Conservation (phyloP, 441 rosid genomes). For the Eruca vesicaria region DNA sequence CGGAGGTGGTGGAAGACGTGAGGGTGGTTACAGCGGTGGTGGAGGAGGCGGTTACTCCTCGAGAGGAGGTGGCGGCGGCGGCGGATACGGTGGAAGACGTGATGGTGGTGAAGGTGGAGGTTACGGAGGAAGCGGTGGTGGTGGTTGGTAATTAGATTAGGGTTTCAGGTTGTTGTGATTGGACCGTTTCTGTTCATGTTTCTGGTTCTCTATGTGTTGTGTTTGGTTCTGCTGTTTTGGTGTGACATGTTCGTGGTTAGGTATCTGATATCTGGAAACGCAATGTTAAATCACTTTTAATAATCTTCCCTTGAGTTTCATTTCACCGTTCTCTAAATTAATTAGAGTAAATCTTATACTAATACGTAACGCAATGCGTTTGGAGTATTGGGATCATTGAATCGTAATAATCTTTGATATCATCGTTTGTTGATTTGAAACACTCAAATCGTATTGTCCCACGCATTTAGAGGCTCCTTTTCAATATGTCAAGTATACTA, state of each 20-base stretch:
- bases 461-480: too few relatives aligned
- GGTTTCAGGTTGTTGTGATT: neutral
- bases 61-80: conserved; percentile 35
- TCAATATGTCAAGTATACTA: too few relatives aligned
- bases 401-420: too few relatives aligned
- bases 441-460: too few relatives aligned
- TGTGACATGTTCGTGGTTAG: conserved; percentile 30
- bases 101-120: conserved; percentile 39
- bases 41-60: conserved; percentile 32
- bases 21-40: conserved; percentile 34
- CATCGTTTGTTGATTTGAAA: too few relatives aligned
- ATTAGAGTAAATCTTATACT: neutral
- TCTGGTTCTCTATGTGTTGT: neutral
- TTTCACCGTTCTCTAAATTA: neutral
- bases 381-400: neutral
- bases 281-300: conserved; percentile 15
- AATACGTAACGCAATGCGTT: neutral
- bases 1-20: conserved; percentile 39
- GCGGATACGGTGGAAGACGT: conserved; percentile 31
- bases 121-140: conserved; percentile 28
- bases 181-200: neutral
- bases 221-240: conserved; percentile 11
- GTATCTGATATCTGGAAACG: conserved; percentile 32
- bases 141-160: conserved; percentile 26
- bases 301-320: neutral